phyloP scores from a whole-genome alignment of 2,329 filamentous ascomycete species.

The Neocatenulostroma microsporum region DNA sequence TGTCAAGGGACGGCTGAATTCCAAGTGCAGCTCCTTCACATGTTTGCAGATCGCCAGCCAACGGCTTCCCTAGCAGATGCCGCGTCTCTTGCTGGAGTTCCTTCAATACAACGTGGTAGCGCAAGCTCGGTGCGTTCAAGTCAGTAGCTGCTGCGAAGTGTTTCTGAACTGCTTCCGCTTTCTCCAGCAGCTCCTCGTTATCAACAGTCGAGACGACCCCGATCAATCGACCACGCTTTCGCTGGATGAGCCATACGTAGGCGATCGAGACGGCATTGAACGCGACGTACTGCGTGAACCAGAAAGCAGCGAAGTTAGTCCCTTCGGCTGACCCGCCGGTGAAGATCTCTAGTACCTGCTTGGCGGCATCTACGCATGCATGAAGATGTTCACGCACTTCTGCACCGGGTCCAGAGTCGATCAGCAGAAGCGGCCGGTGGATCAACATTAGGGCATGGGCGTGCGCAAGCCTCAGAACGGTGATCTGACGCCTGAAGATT shows the following conservation, averaged over 20 bases:
- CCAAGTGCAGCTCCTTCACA: not conserved
- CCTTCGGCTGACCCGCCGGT: constrained; percentile 33
- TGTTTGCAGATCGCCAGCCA: not conserved
- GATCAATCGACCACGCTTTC: constrained; percentile 17
- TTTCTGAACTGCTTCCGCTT: constrained; percentile 42
- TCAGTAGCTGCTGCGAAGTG: constrained; percentile 36
- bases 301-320: constrained; percentile 40
- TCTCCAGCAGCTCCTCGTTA: constrained; percentile 30
- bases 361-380: constrained; percentile 43
- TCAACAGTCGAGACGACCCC: constrained; percentile 5
- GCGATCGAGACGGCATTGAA: constrained; percentile 49
- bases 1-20: not conserved
- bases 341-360: constrained; percentile 39
- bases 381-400: constrained; percentile 32
- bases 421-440: constrained; percentile 48
- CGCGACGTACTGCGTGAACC: constrained; percentile 49
- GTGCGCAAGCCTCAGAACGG: constrained; percentile 48
- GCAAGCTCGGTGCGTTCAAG: constrained; percentile 38
- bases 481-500: constrained; percentile 47
- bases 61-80: constrained; percentile 17
- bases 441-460: constrained; percentile 51
- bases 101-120: constrained; percentile 48
- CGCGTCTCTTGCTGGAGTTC: constrained; percentile 41
- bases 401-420: constrained; percentile 5
- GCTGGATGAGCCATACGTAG: constrained; percentile 49